Percentiles rank a stretch among this genome's conserved stretches.
Conservation (phyloP, 495 filamentous ascomycete genomes). For the Penicillium pancosmium region DNA sequence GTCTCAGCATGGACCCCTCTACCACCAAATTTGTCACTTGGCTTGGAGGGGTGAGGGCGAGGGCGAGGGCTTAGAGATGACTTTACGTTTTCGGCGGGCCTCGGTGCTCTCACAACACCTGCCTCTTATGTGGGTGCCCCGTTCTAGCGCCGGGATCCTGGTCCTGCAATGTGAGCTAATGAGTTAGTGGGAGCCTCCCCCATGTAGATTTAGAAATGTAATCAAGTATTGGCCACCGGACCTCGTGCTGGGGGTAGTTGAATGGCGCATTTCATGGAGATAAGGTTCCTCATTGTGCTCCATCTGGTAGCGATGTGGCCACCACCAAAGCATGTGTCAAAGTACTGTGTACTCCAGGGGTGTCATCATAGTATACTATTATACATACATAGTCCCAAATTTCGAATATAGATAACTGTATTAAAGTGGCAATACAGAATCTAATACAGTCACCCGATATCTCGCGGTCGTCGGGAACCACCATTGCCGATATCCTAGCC, state of each 20-base stretch:
- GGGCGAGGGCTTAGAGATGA: neutral
- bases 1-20: neutral
- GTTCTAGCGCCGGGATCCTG: slow-evolving; percentile 9
- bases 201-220: neutral
- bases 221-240: neutral
- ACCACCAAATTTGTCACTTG: neutral
- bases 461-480: slow-evolving; percentile 3
- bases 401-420: neutral
- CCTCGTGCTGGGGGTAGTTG: neutral
- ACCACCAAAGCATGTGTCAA: neutral
- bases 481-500: slow-evolving; percentile 7
- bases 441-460: slow-evolving; percentile 10
- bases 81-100: slow-evolving; percentile 26
- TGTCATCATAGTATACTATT: neutral
- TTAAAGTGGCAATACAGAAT: slow-evolving; percentile 4
- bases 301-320: neutral
- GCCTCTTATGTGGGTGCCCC: slow-evolving; percentile 10
- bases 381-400: neutral
- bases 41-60: neutral
- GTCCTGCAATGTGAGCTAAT: slow-evolving; percentile 17
- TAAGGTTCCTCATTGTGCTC: slow-evolving; percentile 1
- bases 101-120: slow-evolving; percentile 20
- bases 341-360: slow-evolving; percentile 1
- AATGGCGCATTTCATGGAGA: neutral
- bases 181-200: slow-evolving; percentile 21